Evolutionary conservation across 108 stramenopile genomes (phyloP).

Genomic region (Nitzschia putrida): DNA sequence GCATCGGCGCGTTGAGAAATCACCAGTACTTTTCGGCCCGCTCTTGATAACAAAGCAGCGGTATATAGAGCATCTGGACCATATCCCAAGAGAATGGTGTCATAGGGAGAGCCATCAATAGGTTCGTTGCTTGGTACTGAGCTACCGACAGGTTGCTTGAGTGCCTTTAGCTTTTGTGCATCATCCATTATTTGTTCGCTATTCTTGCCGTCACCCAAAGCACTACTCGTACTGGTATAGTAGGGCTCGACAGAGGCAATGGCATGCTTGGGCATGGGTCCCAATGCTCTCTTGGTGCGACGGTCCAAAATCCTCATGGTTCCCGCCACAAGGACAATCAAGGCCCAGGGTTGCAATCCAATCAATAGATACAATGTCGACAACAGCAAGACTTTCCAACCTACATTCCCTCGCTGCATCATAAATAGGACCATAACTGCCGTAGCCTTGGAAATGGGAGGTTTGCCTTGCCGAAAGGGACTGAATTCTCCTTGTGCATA

Average conservation of each 20-base stretch:
- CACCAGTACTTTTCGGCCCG: slow-evolving; percentile 76
- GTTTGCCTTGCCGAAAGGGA: slow-evolving; percentile 61
- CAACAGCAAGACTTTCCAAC: slow-evolving; percentile 57
- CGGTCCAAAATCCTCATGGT: slow-evolving; percentile 46
- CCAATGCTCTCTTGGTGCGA: slow-evolving; percentile 48
- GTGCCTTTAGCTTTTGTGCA: slow-evolving; percentile 47
- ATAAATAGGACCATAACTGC: slow-evolving; percentile 79
- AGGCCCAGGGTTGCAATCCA: slow-evolving; percentile 87
- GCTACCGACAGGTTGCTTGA: slow-evolving; percentile 64
- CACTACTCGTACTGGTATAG: slow-evolving; percentile 18
- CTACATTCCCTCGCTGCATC: slow-evolving; percentile 74
- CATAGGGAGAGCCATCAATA: slow-evolving; percentile 54
- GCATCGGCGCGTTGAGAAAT: slow-evolving; percentile 65
- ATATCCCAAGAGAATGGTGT: slow-evolving; percentile 77
- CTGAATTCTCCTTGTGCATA: slow-evolving; percentile 73
- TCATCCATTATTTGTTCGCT: slow-evolving; percentile 3
- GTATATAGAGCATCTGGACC: slow-evolving; percentile 75
- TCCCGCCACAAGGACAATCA: slow-evolving; percentile 67
- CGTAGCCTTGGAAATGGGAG: slow-evolving; percentile 62
- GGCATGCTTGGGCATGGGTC: slow-evolving; percentile 34
- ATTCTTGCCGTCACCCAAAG: neutral
- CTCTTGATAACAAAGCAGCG: slow-evolving; percentile 75
- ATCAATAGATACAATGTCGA: slow-evolving; percentile 72
- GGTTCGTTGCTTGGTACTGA: slow-evolving; percentile 49
- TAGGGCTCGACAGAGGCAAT: slow-evolving; percentile 45